Evolutionary conservation across 257 asterid genomes (phyloP).

Genomic region (Salvia hispanica): DNA sequence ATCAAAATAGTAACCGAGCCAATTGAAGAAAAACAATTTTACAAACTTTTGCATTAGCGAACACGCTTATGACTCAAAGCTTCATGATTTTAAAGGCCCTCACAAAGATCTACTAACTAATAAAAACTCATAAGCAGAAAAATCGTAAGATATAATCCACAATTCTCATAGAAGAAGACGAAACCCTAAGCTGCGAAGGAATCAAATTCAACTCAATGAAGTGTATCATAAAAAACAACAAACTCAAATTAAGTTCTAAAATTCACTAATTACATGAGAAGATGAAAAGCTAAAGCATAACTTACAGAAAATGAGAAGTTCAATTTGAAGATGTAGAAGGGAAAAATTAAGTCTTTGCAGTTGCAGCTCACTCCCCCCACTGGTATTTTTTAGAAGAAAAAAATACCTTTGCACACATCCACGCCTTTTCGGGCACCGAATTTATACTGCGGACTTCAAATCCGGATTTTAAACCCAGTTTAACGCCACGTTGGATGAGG

Average conservation of each 20-base stretch:
- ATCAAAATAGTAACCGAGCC: neutral
- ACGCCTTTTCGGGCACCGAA: conserved; percentile 23
- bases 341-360: conserved; percentile 7
- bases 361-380: conserved; percentile 24
- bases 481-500: conserved; percentile 57
- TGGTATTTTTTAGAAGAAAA: neutral
- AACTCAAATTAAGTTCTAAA: conserved; percentile 12
- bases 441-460: conserved; percentile 73
- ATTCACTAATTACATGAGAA: conserved; percentile 15
- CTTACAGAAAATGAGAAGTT: conserved; percentile 42
- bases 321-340: conserved; percentile 26
- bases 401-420: neutral
- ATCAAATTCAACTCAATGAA: neutral
- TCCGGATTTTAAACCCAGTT: conserved; percentile 69
- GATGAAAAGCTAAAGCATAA: neutral
- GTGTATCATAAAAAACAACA: neutral
- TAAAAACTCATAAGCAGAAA: neutral
- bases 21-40: neutral
- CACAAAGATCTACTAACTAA: conserved; percentile 23
- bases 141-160: conserved; percentile 19
- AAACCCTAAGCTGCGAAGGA: conserved; percentile 50
- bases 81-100: neutral
- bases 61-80: neutral
- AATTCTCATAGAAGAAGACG: conserved; percentile 17
- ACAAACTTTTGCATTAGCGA: neutral